These are phyloP conservation scores for Aureobasidium pullulans DNA, from an alignment of 2,329 filamentous ascomycete genomes.

Conservation along the genomic window DNA sequence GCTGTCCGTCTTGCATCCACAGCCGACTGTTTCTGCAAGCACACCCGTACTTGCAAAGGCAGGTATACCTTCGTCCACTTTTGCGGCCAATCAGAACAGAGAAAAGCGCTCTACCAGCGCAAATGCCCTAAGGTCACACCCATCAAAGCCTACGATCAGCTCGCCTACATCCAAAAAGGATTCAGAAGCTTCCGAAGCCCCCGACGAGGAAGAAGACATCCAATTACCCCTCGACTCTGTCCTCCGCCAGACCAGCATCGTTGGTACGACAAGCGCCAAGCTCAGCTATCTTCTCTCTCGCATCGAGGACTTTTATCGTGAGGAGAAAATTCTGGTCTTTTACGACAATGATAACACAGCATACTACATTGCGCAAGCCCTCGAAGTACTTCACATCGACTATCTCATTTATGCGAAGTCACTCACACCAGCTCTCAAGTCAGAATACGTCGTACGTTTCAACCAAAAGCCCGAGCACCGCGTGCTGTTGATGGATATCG, in stretches of 20 bases:
- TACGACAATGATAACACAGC: conserved; percentile 84
- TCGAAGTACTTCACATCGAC: conserved; percentile 62
- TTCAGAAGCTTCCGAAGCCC: not conserved
- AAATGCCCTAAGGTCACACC: not conserved
- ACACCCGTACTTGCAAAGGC: conserved; percentile 11
- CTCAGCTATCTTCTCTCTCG: conserved; percentile 75
- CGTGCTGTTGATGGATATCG: conserved; percentile 85
- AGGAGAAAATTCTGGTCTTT: conserved; percentile 86
- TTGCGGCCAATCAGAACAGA: conserved; percentile 30
- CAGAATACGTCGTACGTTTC: conserved; percentile 72
- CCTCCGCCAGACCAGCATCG: conserved; percentile 53
- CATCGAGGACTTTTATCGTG: conserved; percentile 57
- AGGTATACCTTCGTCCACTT: conserved; percentile 34
- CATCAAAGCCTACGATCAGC: not conserved
- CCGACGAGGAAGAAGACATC: not conserved
- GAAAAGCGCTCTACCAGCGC: conserved; percentile 21
- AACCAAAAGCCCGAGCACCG: conserved; percentile 61
- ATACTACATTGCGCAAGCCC: conserved; percentile 73
- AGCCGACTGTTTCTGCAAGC: conserved; percentile 7
- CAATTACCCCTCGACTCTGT: conserved; percentile 39
- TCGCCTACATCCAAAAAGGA: not conserved
- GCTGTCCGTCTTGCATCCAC: conserved; percentile 17
- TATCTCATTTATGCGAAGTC: conserved; percentile 61
- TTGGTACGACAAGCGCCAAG: conserved; percentile 82
- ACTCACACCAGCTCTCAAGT: conserved; percentile 54